Base-by-base conservation (phyloP, 441 rosid species). In the Mallotus japonicus region DNA sequence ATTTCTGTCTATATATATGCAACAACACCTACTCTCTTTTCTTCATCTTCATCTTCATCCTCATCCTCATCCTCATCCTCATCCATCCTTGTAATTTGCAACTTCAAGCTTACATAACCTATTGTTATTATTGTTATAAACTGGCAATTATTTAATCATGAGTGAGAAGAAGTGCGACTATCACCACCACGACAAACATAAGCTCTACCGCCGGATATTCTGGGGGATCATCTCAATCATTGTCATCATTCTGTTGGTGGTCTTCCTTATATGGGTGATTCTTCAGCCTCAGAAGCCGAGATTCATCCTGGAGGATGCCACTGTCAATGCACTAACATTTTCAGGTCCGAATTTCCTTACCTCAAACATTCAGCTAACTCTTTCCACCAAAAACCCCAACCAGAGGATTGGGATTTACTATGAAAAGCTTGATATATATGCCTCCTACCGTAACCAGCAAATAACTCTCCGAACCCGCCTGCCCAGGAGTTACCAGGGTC, bases 381-480 rank as follows among this genome's bases (percentile, higher is more conserved):
- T 91, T 42, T 80, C 89, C 10, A 76, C 89, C 34, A 77, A 81
- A 28, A 92, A 92, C 67, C 95, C 93, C 24, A 92, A 89, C 34
- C 78, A 74, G 68, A 76, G 80, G 70, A 82, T 89, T 73, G 93
- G 97, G n/a, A 76, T 93, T 34, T 91, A 76, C 82, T 93, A 91
- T 69, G 83, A 82, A 13, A 82, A 70, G 65, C 83, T 88, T 20
- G 88, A 87, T 53, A 63, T 81, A 16, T 85, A 82, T 64, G 93
- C 88, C 0, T 75, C 93, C 0, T 92, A 93, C 73, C 89, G 93
- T 7, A 83, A 77, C 85, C 97, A 93, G 69, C 87, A 88, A 84
- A 86, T 93, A 22, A 88, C 97, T 0, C 51, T 75, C 16, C 81
- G 87, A 6, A 82, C 86, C 0, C 64, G 74, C 62, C 79, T 91